Percentiles rank a stretch among this genome's conserved stretches.
Evolutionary conservation across 306 rosid genomes (phyloP).

Genomic region (Pachyrhizus erosus): DNA sequence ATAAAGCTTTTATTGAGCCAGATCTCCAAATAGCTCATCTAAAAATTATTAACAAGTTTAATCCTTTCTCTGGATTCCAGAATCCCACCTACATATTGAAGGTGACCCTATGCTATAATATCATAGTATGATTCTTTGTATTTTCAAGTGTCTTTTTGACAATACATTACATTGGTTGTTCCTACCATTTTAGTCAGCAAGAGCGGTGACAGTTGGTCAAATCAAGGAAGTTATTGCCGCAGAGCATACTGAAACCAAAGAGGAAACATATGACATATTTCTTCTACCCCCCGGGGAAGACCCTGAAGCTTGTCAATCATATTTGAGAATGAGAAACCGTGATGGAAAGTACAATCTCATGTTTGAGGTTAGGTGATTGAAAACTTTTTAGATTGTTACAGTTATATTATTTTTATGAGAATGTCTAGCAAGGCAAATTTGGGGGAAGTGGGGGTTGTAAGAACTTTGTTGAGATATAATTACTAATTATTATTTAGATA

Average conservation of each 20-base stretch:
- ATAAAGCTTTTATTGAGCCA: conserved; percentile 98
- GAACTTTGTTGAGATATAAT: too few species aligned
- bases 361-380: conserved; percentile 82
- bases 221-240: conserved; percentile 77
- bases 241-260: conserved; percentile 74
- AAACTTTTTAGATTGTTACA: conserved; percentile 13
- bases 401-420: conserved; percentile 1
- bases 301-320: conserved; percentile 99
- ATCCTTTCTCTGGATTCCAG: conserved; percentile 96
- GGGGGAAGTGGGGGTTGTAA: not conserved
- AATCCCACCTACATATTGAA: conserved; percentile 92
- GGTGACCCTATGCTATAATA: conserved; percentile 48
- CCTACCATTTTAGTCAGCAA: conserved; percentile 70
- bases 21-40: conserved; percentile 98
- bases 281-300: conserved; percentile 99
- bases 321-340: conserved; percentile 98
- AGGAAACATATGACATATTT: conserved; percentile 98
- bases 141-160: conserved; percentile 23
- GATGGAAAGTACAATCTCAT: conserved; percentile 99
- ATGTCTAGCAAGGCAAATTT: conserved; percentile 8
- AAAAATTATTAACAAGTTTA: conserved; percentile 89
- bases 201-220: conserved; percentile 76
- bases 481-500: too few species aligned
- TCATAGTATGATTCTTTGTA: conserved; percentile 16
- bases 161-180: conserved; percentile 36